Percentiles rank a stretch among this genome's conserved stretches.
These are phyloP conservation scores for Spinacia oleracea DNA, from an alignment of 179 eudicot species.

Conservation along the genomic window DNA sequence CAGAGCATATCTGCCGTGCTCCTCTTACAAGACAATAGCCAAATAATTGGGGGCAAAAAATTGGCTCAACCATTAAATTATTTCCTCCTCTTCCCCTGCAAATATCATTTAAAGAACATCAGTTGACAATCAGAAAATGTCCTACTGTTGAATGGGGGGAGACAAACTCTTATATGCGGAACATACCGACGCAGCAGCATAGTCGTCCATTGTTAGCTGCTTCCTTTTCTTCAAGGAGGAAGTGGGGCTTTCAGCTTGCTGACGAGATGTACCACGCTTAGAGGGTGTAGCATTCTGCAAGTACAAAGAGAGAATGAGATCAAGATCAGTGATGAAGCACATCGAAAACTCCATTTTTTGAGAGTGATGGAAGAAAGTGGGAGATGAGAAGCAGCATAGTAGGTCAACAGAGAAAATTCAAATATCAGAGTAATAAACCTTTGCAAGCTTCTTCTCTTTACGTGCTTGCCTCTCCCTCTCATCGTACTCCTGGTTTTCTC, in stretches of 20 bases:
- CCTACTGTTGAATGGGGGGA: not conserved
- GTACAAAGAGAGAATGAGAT: not conserved
- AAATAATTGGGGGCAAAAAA: conserved; percentile 1
- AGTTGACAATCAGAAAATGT: not conserved
- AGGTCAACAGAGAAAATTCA: too few species aligned
- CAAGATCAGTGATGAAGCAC: too few species aligned
- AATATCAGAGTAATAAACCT: conserved; percentile 41
- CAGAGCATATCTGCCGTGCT: conserved; percentile 5
- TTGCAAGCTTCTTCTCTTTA: conserved; percentile 91
- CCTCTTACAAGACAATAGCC: conserved; percentile 13
- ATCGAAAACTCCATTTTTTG: not conserved
- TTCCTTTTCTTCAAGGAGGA: conserved; percentile 69
- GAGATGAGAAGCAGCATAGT: not conserved
- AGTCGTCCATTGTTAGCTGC: conserved; percentile 70
- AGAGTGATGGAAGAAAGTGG: not conserved
- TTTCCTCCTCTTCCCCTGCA: conserved; percentile 74
- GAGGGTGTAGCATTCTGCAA: conserved; percentile 71
- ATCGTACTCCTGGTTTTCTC: conserved; percentile 93
- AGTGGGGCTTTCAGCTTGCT: conserved; percentile 71
- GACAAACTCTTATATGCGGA: not conserved
- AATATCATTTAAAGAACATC: conserved; percentile 13
- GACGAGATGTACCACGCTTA: conserved; percentile 59
- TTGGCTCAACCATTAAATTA: conserved; percentile 17
- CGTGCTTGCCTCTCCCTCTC: conserved; percentile 97
- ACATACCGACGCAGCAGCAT: conserved; percentile 49